A percentile compares a stretch with the other conserved stretches of the same genome.
Evolutionary conservation across 192 early-diverging fungal genomes (phyloP).

Genomic region (Backusella tarrabulga): DNA sequence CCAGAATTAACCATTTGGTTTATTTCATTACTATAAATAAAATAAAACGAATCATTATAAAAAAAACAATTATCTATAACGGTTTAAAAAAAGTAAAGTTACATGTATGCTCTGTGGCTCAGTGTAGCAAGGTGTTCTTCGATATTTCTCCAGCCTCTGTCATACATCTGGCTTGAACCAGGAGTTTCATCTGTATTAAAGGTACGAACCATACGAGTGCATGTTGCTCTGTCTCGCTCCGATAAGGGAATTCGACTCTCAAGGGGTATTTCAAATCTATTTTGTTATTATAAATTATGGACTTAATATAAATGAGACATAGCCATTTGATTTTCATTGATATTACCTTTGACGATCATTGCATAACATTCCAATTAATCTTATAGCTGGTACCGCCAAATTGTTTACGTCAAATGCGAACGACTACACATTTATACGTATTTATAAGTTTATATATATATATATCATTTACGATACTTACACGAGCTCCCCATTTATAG

Average conservation of each 20-base stretch:
- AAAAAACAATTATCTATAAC: no score
- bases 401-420: conserved; percentile 15
- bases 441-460: neutral
- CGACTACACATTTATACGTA: neutral
- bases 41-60: neutral
- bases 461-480: conserved; percentile 11
- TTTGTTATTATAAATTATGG: neutral
- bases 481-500: conserved; percentile 33
- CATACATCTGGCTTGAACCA: neutral
- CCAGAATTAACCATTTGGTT: neutral
- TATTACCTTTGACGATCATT: conserved; percentile 19
- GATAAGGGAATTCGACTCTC: conserved; percentile 7
- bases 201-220: conserved; percentile 1
- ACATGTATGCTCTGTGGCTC: conserved; percentile 9
- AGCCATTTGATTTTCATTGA: no score
- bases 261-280: conserved; percentile 13
- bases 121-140: neutral
- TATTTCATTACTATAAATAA: conserved; percentile 6
- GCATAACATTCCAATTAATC: conserved; percentile 17
- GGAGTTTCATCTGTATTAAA: neutral
- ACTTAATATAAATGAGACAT: neutral
- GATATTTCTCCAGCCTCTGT: neutral
- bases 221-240: conserved; percentile 21
- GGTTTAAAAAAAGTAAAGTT: neutral
- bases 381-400: conserved; percentile 22